Base-by-base conservation (phyloP, 2,329 filamentous ascomycete species). In the Westerdykella ornata region DNA sequence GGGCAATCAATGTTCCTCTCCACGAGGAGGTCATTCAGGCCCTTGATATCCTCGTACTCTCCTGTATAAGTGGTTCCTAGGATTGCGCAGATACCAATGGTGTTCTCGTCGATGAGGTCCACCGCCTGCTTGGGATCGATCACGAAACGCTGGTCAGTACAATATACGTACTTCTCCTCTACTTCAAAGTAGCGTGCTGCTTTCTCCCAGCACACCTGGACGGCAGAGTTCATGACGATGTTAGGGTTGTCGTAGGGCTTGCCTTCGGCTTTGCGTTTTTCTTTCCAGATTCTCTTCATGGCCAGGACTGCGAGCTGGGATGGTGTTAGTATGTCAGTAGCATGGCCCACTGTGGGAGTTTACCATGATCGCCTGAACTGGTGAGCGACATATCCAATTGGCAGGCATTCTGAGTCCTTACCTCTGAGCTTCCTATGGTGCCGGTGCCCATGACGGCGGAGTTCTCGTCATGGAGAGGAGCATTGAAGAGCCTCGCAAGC, bases 161-260 rank as follows among this genome's bases (percentile, higher is more conserved):
- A 82, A 65, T 74, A 81, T 44, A 80, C 76, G 48, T 78, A 88
- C 68, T 85, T 87, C 73, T 96, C 89, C 54, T 96, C 90, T 32
- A 96, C 78, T 58, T 97, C 90, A 56, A 94, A 92, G 71, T 94
- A 94, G 38, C 88, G 77, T 32, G 70, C 68, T 1, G 71, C 71
- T 73, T 96, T 96, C 68, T 96, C 88, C 89, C 89, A 96, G 75
- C 88, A 95, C 31, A 96, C 90, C 70, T 97, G 90, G 2, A 96
- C 90, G 22, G 90, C 89, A 18, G 86, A 88, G 56, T 86, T 92
- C 90, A 97, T 96, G 73, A 97, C 72, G 47, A 97, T 83, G 69
- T 97, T 97, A 41, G 90, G 90, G 34, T 77, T 77, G 48, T 88
- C 85, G 46, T 67, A 78, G 41, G 88, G 78, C 72, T 94, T 92